These are phyloP conservation scores for Dryas drummondii DNA, from an alignment of 306 rosid species.

Conservation along the genomic window DNA sequence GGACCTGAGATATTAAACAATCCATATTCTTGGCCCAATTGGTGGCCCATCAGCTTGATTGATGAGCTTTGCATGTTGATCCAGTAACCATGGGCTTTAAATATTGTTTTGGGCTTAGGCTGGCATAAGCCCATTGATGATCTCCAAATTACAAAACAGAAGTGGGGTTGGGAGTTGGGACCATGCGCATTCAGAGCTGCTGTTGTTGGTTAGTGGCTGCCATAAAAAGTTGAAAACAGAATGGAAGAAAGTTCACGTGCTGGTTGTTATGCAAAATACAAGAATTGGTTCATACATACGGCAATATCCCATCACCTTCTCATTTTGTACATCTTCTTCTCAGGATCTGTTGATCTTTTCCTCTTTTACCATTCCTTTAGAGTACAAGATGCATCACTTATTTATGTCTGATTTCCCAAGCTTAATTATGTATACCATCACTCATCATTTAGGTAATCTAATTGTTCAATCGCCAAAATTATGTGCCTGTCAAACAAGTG, in stretches of 20 bases:
- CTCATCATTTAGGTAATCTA: not conserved
- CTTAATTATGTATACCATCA: too few species aligned
- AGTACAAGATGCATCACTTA: too few species aligned
- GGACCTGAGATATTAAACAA: too few species aligned
- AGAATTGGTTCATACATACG: not conserved
- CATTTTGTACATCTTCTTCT: not conserved
- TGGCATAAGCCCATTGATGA: not conserved
- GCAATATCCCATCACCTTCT: conserved; percentile 8
- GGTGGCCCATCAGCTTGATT: too few species aligned
- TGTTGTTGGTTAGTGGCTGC: conserved; percentile 8
- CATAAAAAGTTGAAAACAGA: conserved; percentile 17
- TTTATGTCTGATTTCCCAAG: too few species aligned
- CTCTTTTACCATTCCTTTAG: too few species aligned
- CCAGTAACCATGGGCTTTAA: too few species aligned
- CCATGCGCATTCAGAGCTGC: conserved; percentile 4
- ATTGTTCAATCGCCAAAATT: not conserved
- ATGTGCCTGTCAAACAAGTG: too few species aligned
- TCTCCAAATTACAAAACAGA: not conserved
- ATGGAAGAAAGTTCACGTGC: conserved; percentile 33
- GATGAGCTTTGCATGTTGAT: too few species aligned
- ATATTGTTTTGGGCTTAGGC: not conserved
- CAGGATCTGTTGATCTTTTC: too few species aligned
- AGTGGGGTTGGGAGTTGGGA: conserved; percentile 24
- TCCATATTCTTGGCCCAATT: too few species aligned
- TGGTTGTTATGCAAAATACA: not conserved